Conservation (phyloP, 768 basidiomycete species). For the Hericium alpestre region DNA sequence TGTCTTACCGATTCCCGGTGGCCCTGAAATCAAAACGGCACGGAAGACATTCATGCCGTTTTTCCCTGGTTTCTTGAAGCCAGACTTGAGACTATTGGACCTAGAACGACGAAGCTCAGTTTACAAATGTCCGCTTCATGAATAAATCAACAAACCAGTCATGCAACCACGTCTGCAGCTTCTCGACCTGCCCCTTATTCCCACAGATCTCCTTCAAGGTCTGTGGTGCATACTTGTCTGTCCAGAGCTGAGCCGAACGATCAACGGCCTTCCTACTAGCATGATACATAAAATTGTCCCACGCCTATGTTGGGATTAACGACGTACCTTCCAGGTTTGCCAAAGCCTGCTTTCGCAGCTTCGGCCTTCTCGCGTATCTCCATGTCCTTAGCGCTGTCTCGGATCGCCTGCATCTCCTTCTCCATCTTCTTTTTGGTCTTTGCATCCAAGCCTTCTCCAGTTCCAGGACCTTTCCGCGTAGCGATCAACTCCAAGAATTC, state of each 20-base stretch:
- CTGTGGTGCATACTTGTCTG: conserved; percentile 87
- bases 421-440: conserved; percentile 74
- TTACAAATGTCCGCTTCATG: neutral
- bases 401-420: conserved; percentile 71
- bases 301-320: neutral
- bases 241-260: conserved; percentile 74
- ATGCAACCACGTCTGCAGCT: conserved; percentile 75
- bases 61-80: conserved; percentile 93
- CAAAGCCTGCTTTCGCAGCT: conserved; percentile 8
- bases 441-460: conserved; percentile 44
- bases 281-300: neutral
- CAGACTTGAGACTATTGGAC: conserved; percentile 58
- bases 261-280: conserved; percentile 27
- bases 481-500: conserved; percentile 76
- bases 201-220: conserved; percentile 86
- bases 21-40: conserved; percentile 81
- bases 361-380: conserved; percentile 52
- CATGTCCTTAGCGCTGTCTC: conserved; percentile 66
- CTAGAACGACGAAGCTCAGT: conserved; percentile 28
- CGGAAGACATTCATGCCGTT: conserved; percentile 78
- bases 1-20: conserved; percentile 97
- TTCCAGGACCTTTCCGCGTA: conserved; percentile 45
- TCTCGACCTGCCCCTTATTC: conserved; percentile 88
- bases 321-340: conserved; percentile 15
- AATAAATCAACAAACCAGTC: conserved; percentile 53